Evolutionary conservation across 2,329 filamentous ascomycete species (phyloP), one percentile per base, ranked within the genome.

Genomic region (Fusarium algeriense): DNA sequence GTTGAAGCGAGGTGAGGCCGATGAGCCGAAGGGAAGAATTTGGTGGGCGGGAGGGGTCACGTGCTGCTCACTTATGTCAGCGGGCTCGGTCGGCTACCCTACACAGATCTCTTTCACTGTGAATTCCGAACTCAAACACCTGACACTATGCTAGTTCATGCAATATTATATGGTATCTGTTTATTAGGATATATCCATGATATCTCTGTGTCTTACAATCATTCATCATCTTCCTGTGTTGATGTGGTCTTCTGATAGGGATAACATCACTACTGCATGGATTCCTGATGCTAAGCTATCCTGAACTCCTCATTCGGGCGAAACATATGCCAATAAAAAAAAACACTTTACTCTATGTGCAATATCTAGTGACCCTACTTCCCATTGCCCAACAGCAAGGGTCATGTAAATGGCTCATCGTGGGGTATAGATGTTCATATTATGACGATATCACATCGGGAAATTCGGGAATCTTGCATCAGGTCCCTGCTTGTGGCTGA

Each of bases 1-100:
- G 76, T 81, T 80, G 78, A 81, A 81, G 80, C 80, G 80, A 81
- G 79, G 80, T 81, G 78, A 79, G 73, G 79, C 80, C 80, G 80
- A 80, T 69, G 66, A 67, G 68, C 67, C 77, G 71, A 71, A 57
- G 55, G 35, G 41, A 61, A 70, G 62, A 61, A 66, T 65, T 69
- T 66, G 66, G 59, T 34, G 56, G 60, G 46, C 6, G 32, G n/a
- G 11, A 5, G 19, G 19, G 6, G 50, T 73, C 73, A 75, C 64
- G 66, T 72, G 68, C 0, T 4, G 2, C 2, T 6, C 17, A 10
- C 20, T 37, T 57, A 46, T 40, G 11, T 62, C 17, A 48, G 35
- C 17, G 15, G 15, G 1, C 3, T 30, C 30, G 23, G 23, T 30
- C 30, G 4, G 7, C 15, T 63, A 68, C 63, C 65, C 65, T 67